These are phyloP conservation scores for Coffea humblotiana DNA, from an alignment of 305 asterid species.

Conservation along the genomic window DNA sequence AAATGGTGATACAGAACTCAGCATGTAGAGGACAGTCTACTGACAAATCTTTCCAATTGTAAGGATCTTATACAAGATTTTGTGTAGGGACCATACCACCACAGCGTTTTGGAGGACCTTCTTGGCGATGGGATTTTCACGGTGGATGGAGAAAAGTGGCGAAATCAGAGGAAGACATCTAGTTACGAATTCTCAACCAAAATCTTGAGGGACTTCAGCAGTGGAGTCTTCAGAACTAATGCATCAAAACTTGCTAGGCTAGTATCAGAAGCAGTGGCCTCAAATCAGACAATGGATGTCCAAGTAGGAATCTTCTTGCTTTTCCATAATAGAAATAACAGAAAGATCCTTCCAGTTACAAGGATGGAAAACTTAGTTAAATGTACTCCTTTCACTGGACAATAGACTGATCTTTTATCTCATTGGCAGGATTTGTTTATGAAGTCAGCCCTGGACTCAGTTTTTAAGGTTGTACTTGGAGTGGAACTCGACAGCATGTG, in stretches of 20 bases:
- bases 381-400: neutral
- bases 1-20: neutral
- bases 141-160: constrained; percentile 58
- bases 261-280: constrained; percentile 30
- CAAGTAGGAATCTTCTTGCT: constrained; percentile 14
- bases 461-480: constrained; percentile 54
- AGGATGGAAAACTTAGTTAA: neutral
- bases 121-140: constrained; percentile 64
- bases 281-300: constrained; percentile 24
- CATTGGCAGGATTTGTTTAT: constrained; percentile 42
- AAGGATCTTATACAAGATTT: neutral
- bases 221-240: constrained; percentile 39
- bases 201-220: constrained; percentile 50
- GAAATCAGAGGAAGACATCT: constrained; percentile 52
- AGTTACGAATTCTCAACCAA: constrained; percentile 60
- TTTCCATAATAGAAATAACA: neutral
- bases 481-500: constrained; percentile 45
- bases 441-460: constrained; percentile 52
- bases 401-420: neutral
- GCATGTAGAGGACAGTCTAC: no score
- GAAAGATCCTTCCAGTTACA: neutral
- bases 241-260: constrained; percentile 45
- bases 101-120: constrained; percentile 31
- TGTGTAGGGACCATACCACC: constrained; percentile 23
- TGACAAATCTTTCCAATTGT: neutral